These are phyloP conservation scores for Cordyceps tenuipes DNA, from an alignment of 2,329 filamentous ascomycete genomes.

Conservation along the genomic window DNA sequence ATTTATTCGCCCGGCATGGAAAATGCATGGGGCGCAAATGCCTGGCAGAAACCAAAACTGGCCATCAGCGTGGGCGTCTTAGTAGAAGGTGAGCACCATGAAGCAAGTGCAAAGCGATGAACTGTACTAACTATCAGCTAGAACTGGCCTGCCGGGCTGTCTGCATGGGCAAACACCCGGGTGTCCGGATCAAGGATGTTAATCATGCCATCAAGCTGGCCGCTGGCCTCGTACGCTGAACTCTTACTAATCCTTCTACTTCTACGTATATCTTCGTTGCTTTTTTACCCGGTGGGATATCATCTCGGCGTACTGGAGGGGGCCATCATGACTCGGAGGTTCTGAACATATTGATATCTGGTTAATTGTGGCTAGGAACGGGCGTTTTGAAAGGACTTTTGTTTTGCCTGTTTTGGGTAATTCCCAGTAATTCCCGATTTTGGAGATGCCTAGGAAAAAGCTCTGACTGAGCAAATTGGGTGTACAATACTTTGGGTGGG, in stretches of 20 bases:
- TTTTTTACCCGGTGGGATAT: background rate
- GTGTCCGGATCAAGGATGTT: slow-evolving; percentile 30
- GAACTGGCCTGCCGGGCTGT: slow-evolving; percentile 29
- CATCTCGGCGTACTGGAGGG: background rate
- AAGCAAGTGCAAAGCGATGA: too few species aligned
- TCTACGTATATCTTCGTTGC: background rate
- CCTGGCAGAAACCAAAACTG: slow-evolving; percentile 24
- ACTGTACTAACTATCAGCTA: slow-evolving; percentile 13
- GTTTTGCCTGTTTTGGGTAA: background rate
- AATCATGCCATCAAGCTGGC: slow-evolving; percentile 24
- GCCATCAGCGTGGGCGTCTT: slow-evolving; percentile 28
- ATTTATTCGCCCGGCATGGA: slow-evolving; percentile 7
- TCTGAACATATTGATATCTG: background rate
- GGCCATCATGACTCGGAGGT: background rate
- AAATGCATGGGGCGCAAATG: slow-evolving; percentile 10
- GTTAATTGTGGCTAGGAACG: background rate
- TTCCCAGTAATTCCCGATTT: background rate
- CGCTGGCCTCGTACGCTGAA: slow-evolving; percentile 13
- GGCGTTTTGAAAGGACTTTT: background rate
- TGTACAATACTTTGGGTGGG: background rate
- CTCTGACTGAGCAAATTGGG: background rate
- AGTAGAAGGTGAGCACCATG: slow-evolving; percentile 23
- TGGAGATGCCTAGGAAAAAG: background rate
- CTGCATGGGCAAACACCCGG: slow-evolving; percentile 32
- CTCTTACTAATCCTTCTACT: background rate